Percentiles rank a stretch among this genome's conserved stretches.
Conservation (phyloP, 2,329 filamentous ascomycete species). For the Fusarium sterilihyphosum region DNA sequence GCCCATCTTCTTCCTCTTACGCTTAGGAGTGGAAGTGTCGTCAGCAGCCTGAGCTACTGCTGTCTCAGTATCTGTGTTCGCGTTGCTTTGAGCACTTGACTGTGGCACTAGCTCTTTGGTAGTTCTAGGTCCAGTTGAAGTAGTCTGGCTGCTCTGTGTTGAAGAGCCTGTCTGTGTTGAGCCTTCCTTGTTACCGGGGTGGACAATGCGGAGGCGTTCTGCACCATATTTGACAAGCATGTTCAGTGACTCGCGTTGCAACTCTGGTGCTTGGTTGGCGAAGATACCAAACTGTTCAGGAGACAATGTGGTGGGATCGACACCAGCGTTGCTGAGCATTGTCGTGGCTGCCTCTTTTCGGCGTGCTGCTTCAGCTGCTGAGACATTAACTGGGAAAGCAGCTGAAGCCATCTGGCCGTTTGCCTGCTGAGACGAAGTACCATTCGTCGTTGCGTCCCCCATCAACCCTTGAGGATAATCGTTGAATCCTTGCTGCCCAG, state of each 20-base stretch:
- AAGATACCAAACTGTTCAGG: conserved; percentile 68
- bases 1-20: conserved; percentile 33
- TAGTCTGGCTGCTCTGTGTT: conserved; percentile 36
- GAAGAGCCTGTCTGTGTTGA: conserved; percentile 42
- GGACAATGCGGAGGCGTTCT: conserved; percentile 66
- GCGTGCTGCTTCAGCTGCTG: conserved; percentile 60
- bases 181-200: conserved; percentile 55
- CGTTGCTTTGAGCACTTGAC: conserved; percentile 23
- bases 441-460: conserved; percentile 16
- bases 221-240: conserved; percentile 68
- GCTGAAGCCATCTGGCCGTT: conserved; percentile 24
- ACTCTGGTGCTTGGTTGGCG: conserved; percentile 65
- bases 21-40: conserved; percentile 3
- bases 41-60: neutral
- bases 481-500: conserved; percentile 11
- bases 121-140: conserved; percentile 43
- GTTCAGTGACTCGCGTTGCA: conserved; percentile 64
- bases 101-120: conserved; percentile 47
- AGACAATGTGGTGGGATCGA: conserved; percentile 64
- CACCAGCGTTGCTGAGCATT: conserved; percentile 57
- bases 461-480: conserved; percentile 33
- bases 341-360: conserved; percentile 59
- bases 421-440: conserved; percentile 5
- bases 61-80: conserved; percentile 15
- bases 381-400: conserved; percentile 47